These are phyloP conservation scores for Acer saccharum DNA, from an alignment of 345 rosid genomes.

Conservation along the genomic window DNA sequence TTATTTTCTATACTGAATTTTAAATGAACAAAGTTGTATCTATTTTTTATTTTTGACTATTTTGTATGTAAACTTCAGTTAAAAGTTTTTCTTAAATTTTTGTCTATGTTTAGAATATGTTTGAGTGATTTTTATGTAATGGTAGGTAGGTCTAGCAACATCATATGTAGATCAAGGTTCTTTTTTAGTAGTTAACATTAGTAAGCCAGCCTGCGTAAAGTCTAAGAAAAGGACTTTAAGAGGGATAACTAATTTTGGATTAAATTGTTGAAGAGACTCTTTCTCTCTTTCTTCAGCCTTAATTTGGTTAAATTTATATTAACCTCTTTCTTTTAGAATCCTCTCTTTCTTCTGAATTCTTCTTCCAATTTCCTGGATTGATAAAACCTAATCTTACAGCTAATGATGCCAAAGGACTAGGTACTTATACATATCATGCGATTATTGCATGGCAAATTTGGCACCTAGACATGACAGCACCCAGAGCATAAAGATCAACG, in stretches of 20 bases:
- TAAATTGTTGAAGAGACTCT: not conserved
- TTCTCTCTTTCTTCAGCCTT: not conserved
- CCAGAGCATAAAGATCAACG: not conserved
- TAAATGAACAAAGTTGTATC: not conserved
- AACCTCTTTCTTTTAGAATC: not conserved
- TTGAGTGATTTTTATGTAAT: not conserved
- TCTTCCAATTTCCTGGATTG: not conserved
- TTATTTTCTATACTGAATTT: not conserved
- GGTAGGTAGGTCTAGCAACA: not conserved
- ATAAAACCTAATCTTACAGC: not conserved
- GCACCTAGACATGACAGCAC: not conserved
- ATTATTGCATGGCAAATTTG: not conserved
- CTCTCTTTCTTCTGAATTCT: not conserved
- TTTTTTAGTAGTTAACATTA: not conserved
- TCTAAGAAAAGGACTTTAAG: not conserved
- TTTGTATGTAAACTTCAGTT: not conserved
- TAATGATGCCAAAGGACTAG: not conserved
- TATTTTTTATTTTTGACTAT: not conserved
- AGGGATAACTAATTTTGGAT: not conserved
- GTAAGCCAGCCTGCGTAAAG: not conserved
- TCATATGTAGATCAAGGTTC: not conserved
- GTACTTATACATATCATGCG: not conserved
- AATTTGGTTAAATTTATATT: not conserved
- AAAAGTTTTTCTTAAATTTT: not conserved
- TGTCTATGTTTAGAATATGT: not conserved